Conservation (phyloP, 2,329 filamentous ascomycete genomes). For the Bipolaris victoriae region DNA sequence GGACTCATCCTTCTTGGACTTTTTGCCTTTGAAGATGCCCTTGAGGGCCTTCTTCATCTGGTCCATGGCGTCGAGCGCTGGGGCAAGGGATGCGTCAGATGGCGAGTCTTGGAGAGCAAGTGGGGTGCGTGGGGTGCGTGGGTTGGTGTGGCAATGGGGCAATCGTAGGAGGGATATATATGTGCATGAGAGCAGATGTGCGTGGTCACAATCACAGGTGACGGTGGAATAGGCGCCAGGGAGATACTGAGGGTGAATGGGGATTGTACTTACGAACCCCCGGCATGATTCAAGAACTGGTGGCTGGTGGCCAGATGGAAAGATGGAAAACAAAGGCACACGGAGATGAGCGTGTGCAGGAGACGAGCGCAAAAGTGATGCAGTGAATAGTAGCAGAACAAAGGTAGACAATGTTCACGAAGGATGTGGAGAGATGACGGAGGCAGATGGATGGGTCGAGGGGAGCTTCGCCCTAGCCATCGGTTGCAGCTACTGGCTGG, state of each 20-base stretch:
- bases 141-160: background rate
- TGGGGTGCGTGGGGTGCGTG: background rate
- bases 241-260: conserved; percentile 11
- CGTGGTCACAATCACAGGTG: background rate
- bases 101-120: background rate
- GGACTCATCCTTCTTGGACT: conserved; percentile 40
- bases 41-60: conserved; percentile 49
- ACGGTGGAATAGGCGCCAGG: conserved; percentile 1
- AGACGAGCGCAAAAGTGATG: conserved; percentile 5
- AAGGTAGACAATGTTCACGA: conserved; percentile 12
- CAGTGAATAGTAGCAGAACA: conserved; percentile 5
- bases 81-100: conserved; percentile 18
- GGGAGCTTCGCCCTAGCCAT: conserved; percentile 20
- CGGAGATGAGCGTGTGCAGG: background rate
- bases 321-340: background rate
- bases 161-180: background rate
- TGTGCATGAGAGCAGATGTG: background rate
- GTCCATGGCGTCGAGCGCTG: conserved; percentile 46
- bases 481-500: conserved; percentile 9
- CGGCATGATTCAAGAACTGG: conserved; percentile 39
- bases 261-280: conserved; percentile 48
- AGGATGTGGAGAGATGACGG: conserved; percentile 5
- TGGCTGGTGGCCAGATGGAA: background rate
- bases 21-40: conserved; percentile 43
- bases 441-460: conserved; percentile 4